Conservation (phyloP, 371 early-diverging fungal genomes). For the Mucor racemosus region DNA sequence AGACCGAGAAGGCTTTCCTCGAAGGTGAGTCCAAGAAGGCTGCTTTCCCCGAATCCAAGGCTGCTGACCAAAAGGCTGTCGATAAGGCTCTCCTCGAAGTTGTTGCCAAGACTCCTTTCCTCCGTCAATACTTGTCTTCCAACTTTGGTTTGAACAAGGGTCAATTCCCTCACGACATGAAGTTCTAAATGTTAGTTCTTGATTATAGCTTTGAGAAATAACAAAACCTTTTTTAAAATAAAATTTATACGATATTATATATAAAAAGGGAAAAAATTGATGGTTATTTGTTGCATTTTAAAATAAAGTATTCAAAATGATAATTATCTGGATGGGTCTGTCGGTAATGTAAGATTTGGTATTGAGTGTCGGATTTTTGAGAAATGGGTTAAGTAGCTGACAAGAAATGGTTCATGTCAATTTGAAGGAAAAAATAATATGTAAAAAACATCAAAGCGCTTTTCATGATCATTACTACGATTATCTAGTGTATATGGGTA, state of each 20-base stretch:
- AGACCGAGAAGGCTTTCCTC: conserved; percentile 89
- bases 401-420: too few relatives aligned
- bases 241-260: neutral
- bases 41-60: conserved; percentile 68
- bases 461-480: too few relatives aligned
- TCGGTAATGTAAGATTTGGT: too few relatives aligned
- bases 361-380: too few relatives aligned
- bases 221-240: conserved; percentile 3
- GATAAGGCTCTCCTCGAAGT: conserved; percentile 83
- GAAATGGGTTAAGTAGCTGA: too few relatives aligned
- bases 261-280: neutral
- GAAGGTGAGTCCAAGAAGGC: conserved; percentile 75
- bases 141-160: conserved; percentile 92
- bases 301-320: too few relatives aligned
- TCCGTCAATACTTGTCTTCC: conserved; percentile 85
- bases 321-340: too few relatives aligned
- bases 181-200: conserved; percentile 73
- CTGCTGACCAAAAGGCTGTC: conserved; percentile 85
- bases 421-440: too few relatives aligned
- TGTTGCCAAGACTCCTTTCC: conserved; percentile 82
- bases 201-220: conserved; percentile 6
- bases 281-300: neutral
- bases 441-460: too few relatives aligned
- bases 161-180: conserved; percentile 92
- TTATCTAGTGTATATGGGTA: too few relatives aligned